These are phyloP conservation scores for Rheum nobile DNA, from an alignment of 148 eudicot genomes.

Conservation along the genomic window DNA sequence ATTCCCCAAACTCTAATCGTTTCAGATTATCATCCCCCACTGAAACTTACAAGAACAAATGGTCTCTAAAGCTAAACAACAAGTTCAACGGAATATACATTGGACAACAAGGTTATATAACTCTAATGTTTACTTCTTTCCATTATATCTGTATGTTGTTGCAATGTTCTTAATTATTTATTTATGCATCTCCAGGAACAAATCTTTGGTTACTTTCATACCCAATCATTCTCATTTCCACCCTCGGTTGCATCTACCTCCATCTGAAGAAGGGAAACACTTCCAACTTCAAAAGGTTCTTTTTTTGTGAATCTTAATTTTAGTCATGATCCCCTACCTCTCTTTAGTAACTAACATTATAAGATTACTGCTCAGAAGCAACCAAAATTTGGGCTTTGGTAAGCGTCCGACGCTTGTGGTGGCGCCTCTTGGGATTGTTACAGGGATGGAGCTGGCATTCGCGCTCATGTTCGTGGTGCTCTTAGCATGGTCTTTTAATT, in stretches of 20 bases:
- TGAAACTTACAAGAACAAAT: slow-evolving; percentile 29
- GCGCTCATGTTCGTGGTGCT: slow-evolving; percentile 5
- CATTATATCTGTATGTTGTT: neutral
- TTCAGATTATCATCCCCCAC: slow-evolving; percentile 53
- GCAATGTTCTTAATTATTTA: neutral
- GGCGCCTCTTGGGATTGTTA: slow-evolving; percentile 5
- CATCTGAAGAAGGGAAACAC: slow-evolving; percentile 27
- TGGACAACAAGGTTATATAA: slow-evolving; percentile 8
- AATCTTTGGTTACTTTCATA: slow-evolving; percentile 45
- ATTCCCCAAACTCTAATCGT: too few species aligned
- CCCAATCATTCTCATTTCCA: slow-evolving; percentile 44
- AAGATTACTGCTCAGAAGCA: neutral
- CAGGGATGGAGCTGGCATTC: neutral
- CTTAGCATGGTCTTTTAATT: slow-evolving; percentile 7
- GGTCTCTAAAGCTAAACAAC: slow-evolving; percentile 32
- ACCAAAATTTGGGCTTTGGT: neutral
- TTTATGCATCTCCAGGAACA: slow-evolving; percentile 25
- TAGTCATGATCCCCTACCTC: neutral
- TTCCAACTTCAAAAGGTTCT: slow-evolving; percentile 23
- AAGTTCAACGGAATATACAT: slow-evolving; percentile 5
- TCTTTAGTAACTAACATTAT: neutral
- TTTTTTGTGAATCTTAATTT: neutral
- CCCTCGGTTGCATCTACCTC: slow-evolving; percentile 38
- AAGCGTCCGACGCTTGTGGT: neutral
- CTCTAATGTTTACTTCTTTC: neutral